Conservation (phyloP, 2,329 filamentous ascomycete species). For the Penicillium sp. region DNA sequence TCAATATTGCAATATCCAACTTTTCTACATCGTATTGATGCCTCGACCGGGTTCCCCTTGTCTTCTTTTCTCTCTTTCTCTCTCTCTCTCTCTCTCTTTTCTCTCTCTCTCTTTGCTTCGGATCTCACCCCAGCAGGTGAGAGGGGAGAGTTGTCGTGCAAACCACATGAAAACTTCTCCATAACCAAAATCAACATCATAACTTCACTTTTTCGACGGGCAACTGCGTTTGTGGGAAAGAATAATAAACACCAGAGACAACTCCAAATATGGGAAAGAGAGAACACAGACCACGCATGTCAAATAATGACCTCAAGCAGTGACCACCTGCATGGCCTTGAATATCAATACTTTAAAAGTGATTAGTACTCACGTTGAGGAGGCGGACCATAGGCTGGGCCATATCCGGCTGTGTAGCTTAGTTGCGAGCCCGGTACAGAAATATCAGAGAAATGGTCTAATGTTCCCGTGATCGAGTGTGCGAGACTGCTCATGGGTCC, state of each 20-base stretch:
- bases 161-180: background rate
- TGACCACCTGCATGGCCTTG: background rate
- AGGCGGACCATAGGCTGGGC: slow-evolving; percentile 24
- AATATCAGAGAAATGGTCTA: slow-evolving; percentile 35
- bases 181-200: background rate
- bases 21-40: slow-evolving; percentile 1
- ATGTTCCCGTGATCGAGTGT: slow-evolving; percentile 26
- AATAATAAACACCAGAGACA: background rate
- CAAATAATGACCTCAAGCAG: background rate
- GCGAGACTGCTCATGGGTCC: slow-evolving; percentile 24
- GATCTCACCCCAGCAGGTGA: background rate
- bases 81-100: background rate
- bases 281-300: background rate
- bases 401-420: slow-evolving; percentile 29
- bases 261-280: background rate
- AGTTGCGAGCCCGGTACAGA: slow-evolving; percentile 31
- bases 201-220: background rate
- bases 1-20: slow-evolving; percentile 3
- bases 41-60: background rate
- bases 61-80: background rate
- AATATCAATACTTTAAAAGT: background rate
- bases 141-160: background rate
- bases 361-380: slow-evolving; percentile 29
- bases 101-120: background rate
- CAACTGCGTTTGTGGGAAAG: background rate